phyloP scores from a whole-genome alignment of 345 rosid genomes.

The Punica granatum region DNA sequence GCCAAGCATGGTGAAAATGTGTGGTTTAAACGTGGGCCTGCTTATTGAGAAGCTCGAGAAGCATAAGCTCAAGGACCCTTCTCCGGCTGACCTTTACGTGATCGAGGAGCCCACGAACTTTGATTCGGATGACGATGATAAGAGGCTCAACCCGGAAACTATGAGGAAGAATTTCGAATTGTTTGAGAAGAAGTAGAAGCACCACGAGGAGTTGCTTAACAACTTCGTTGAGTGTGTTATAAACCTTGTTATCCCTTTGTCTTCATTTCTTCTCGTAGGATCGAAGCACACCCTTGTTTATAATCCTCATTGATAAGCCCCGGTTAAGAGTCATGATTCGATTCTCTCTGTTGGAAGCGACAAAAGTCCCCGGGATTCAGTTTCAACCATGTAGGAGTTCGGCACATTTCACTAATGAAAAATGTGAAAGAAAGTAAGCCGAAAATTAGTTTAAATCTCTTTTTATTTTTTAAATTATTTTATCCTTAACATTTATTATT shows the following conservation, averaged over 20 bases:
- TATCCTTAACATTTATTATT: too few relatives aligned
- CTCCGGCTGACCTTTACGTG: slow-evolving; percentile 21
- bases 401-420: not conserved
- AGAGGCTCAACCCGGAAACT: slow-evolving; percentile 32
- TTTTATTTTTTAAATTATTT: too few relatives aligned
- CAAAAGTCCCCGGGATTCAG: not conserved
- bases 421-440: not conserved
- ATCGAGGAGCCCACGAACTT: slow-evolving; percentile 70
- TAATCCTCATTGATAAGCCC: not conserved
- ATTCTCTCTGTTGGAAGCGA: not conserved
- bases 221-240: slow-evolving; percentile 47
- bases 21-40: slow-evolving; percentile 58
- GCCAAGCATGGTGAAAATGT: slow-evolving; percentile 71
- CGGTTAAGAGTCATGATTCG: not conserved
- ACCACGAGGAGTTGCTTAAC: slow-evolving; percentile 61
- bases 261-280: not conserved
- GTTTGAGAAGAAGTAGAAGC: slow-evolving; percentile 47
- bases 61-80: slow-evolving; percentile 33
- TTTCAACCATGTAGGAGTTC: not conserved
- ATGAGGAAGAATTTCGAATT: slow-evolving; percentile 21
- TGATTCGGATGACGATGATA: slow-evolving; percentile 60
- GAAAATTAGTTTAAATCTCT: too few relatives aligned
- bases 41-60: slow-evolving; percentile 73
- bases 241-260: not conserved
- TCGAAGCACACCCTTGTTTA: too few relatives aligned